phyloP scores from a whole-genome alignment of 2,329 filamentous ascomycete species.

The Berkeleyomyces rouxiae region DNA sequence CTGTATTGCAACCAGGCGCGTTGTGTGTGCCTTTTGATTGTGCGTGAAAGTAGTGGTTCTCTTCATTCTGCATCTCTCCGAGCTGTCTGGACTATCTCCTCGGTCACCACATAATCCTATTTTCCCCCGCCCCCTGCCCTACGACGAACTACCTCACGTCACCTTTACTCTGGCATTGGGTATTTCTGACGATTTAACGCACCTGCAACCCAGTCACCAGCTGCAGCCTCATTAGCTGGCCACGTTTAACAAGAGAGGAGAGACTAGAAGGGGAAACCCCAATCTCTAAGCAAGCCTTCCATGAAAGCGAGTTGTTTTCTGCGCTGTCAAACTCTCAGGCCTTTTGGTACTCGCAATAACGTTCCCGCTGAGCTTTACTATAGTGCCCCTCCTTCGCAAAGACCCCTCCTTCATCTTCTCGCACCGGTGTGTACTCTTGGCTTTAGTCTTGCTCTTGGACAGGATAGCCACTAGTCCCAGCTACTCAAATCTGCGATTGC shows the following conservation, averaged over 20 bases:
- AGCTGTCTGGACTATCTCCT: background rate
- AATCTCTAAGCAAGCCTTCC: background rate
- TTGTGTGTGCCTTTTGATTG: background rate
- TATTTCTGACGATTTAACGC: background rate
- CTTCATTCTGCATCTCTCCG: background rate
- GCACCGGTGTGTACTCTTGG: conserved; percentile 8
- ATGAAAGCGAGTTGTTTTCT: background rate
- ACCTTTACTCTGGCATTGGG: background rate
- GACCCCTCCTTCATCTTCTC: conserved; percentile 5
- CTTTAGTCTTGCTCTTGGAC: conserved; percentile 1
- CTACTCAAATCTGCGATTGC: background rate
- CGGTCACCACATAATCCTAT: background rate
- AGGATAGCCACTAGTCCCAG: background rate
- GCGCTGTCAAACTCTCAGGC: background rate
- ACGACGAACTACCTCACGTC: background rate
- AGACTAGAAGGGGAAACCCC: background rate
- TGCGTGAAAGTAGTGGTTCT: background rate
- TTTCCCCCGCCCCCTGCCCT: background rate
- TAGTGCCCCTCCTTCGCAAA: conserved; percentile 11
- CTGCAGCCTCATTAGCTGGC: background rate
- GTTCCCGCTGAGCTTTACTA: background rate
- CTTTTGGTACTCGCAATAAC: background rate
- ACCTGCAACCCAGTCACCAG: background rate
- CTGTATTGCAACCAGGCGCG: conserved; percentile 1
- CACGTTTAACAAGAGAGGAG: background rate